phyloP scores from a whole-genome alignment of 2,329 filamentous ascomycete genomes.

The Clonostachys sp. region DNA sequence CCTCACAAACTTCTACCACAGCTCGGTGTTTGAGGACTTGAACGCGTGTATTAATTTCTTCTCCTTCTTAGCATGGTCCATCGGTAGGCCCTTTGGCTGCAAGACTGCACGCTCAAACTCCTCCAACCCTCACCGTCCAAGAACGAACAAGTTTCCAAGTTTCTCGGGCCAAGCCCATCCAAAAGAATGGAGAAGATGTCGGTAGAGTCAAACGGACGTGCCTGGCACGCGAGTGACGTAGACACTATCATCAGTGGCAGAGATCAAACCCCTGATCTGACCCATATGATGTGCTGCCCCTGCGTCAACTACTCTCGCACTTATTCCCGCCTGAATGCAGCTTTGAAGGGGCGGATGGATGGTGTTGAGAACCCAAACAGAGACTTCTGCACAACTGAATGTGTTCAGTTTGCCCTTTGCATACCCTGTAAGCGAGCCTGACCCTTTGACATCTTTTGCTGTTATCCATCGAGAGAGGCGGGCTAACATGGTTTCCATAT shows the following conservation, averaged over 20 bases:
- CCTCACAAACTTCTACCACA: too few relatives aligned
- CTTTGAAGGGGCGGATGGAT: slow-evolving; percentile 4
- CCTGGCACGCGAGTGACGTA: slow-evolving; percentile 1
- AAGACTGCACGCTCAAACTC: too few relatives aligned
- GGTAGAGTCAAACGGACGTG: background rate
- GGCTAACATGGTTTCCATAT: too few relatives aligned
- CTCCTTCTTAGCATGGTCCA: too few relatives aligned
- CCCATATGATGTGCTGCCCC: slow-evolving; percentile 7
- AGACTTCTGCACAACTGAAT: slow-evolving; percentile 12
- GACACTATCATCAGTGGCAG: slow-evolving; percentile 5
- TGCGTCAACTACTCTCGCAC: slow-evolving; percentile 19
- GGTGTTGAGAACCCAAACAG: background rate
- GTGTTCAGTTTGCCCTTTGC: slow-evolving; percentile 12
- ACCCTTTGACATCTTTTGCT: background rate
- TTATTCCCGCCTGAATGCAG: slow-evolving; percentile 11
- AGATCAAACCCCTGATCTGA: too few relatives aligned
- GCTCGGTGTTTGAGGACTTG: too few relatives aligned
- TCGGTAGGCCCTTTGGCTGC: too few relatives aligned
- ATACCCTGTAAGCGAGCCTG: slow-evolving; percentile 15
- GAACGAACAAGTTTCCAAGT: background rate
- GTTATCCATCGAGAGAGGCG: background rate
- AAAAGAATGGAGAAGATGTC: slow-evolving; percentile 4
- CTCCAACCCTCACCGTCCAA: background rate
- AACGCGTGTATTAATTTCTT: too few relatives aligned
- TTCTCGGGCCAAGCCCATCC: background rate